Percentiles rank a stretch among this genome's conserved stretches.
Evolutionary conservation across 179 eudicot species (phyloP).

Genomic region (Silene noctiflora): DNA sequence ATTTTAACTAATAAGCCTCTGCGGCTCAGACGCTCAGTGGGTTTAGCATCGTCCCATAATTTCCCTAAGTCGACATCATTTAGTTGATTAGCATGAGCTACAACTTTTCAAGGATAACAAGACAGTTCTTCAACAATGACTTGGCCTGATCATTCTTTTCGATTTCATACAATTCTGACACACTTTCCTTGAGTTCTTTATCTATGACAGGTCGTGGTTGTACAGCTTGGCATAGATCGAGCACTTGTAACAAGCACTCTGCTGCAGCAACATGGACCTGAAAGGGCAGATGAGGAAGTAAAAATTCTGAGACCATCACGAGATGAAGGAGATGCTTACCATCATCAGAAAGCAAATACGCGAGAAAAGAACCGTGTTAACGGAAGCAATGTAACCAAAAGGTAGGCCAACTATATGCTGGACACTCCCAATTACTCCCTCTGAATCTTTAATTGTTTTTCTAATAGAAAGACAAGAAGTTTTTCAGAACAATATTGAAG

Average conservation of each 20-base stretch:
- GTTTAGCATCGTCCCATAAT: neutral
- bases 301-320: neutral
- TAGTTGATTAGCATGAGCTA: neutral
- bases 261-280: slow-evolving; percentile 81
- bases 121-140: slow-evolving; percentile 58
- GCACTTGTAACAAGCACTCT: slow-evolving; percentile 69
- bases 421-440: no score
- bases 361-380: neutral
- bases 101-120: slow-evolving; percentile 45
- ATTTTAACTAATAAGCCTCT: no score
- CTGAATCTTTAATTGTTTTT: no score
- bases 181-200: slow-evolving; percentile 47
- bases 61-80: neutral
- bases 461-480: no score
- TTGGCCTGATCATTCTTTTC: slow-evolving; percentile 90
- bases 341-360: neutral
- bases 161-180: slow-evolving; percentile 44
- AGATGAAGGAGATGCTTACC: neutral
- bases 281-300: neutral
- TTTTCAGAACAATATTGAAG: no score
- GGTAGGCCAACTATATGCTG: no score
- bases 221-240: slow-evolving; percentile 38
- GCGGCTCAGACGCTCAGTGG: neutral
- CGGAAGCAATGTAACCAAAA: no score
- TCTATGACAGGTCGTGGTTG: slow-evolving; percentile 36